A percentile compares a stretch with the other conserved stretches of the same genome.
Evolutionary conservation across 352 stramenopile species (phyloP).

Genomic region (Stramenopiles sp.): DNA sequence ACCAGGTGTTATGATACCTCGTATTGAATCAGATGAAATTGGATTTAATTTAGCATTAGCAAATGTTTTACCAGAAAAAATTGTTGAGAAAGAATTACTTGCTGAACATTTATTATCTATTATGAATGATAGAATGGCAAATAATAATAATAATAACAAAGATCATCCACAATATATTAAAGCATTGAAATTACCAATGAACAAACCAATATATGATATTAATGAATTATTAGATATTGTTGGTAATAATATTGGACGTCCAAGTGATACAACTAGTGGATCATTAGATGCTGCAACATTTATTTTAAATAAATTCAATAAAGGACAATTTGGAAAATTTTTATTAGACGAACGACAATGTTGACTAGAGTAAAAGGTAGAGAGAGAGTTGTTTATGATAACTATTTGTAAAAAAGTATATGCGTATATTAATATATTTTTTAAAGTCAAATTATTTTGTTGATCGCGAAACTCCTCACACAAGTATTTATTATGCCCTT

Average conservation of each 20-base stretch:
- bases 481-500: too few species aligned
- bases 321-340: conserved; percentile 14
- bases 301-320: conserved; percentile 8
- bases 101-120: conserved; percentile 64
- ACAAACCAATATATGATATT: conserved; percentile 44
- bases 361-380: too few species aligned
- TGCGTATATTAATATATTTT: too few species aligned
- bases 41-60: conserved; percentile 55
- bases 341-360: conserved; percentile 10
- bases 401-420: too few species aligned
- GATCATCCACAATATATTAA: conserved; percentile 51
- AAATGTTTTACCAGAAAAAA: conserved; percentile 55
- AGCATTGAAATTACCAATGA: conserved; percentile 34
- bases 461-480: too few species aligned
- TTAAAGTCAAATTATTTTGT: too few species aligned
- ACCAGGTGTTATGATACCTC: conserved; percentile 58
- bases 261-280: too few species aligned
- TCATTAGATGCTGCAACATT: conserved; percentile 1
- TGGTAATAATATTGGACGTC: conserved; percentile 17
- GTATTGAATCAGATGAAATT: conserved; percentile 45
- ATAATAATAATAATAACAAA: conserved; percentile 50
- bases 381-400: too few species aligned
- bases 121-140: too few species aligned
- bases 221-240: conserved; percentile 36
- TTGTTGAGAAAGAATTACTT: conserved; percentile 54